phyloP scores from a whole-genome alignment of 2,329 filamentous ascomycete genomes.

The Hirsutella minnesotensis region DNA sequence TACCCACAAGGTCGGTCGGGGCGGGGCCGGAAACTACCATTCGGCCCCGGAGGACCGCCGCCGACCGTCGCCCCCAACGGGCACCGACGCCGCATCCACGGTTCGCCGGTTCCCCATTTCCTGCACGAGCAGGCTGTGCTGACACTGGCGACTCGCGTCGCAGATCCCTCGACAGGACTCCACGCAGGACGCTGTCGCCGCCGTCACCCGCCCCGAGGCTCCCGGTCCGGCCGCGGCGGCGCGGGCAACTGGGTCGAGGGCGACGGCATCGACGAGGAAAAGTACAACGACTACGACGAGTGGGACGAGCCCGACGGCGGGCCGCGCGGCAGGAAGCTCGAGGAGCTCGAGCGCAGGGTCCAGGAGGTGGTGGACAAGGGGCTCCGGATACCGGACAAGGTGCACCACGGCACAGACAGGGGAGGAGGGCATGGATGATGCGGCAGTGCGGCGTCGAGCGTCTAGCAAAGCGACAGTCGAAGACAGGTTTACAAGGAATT shows the following conservation, averaged over 20 bases:
- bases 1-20: neutral
- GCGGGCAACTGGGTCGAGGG: constrained; percentile 41
- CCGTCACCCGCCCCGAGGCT: neutral
- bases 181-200: neutral
- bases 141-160: too few relatives aligned
- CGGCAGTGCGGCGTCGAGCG: too few relatives aligned
- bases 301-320: constrained; percentile 8
- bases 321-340: constrained; percentile 11
- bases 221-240: constrained; percentile 43
- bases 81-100: too few relatives aligned
- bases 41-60: neutral
- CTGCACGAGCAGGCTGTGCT: too few relatives aligned
- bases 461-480: too few relatives aligned
- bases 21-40: neutral
- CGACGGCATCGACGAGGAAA: constrained; percentile 11
- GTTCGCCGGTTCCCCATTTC: too few relatives aligned
- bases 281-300: constrained; percentile 6
- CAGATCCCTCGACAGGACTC: too few relatives aligned
- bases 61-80: too few relatives aligned
- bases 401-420: constrained; percentile 20
- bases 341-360: constrained; percentile 29
- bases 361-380: constrained; percentile 34
- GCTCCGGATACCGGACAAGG: constrained; percentile 32
- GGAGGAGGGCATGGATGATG: neutral
- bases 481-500: neutral